A percentile compares a stretch with the other conserved stretches of the same genome.
Conservation (phyloP, 1,139 yeast species). For the Magnusiomyces tetraspermus region DNA sequence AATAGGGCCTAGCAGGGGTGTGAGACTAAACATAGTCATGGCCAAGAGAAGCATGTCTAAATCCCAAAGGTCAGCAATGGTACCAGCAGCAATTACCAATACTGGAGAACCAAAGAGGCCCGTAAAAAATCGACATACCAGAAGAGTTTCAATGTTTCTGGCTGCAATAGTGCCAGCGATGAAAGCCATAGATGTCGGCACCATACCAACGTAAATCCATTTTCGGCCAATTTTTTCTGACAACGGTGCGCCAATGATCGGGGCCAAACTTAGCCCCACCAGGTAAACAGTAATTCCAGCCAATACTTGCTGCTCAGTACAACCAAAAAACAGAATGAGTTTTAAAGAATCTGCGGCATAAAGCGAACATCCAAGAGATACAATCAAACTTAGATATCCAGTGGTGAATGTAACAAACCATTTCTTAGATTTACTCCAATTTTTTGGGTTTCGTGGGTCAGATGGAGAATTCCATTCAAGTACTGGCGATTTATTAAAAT, state of each 20-base stretch:
- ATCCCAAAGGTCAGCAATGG: constrained; percentile 36
- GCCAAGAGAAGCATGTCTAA: constrained; percentile 35
- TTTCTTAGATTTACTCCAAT: constrained; percentile 7
- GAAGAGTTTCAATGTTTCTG: constrained; percentile 40
- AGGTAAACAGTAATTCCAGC: constrained; percentile 64
- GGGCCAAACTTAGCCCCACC: constrained; percentile 63
- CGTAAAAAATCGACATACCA: constrained; percentile 31
- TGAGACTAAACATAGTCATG: constrained; percentile 35
- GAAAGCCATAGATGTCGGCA: constrained; percentile 64
- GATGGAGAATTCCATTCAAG: constrained; percentile 8
- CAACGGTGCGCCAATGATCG: constrained; percentile 66
- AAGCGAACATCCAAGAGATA: constrained; percentile 10
- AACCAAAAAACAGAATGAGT: constrained; percentile 4
- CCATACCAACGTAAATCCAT: constrained; percentile 47
- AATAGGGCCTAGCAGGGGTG: constrained; percentile 36
- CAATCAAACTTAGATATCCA: constrained; percentile 7
- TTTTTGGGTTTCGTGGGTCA: constrained; percentile 9
- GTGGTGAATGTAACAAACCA: constrained; percentile 7
- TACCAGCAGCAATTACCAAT: constrained; percentile 22
- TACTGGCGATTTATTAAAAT: no score
- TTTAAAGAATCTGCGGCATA: constrained; percentile 3
- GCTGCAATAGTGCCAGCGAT: constrained; percentile 69
- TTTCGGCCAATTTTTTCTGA: constrained; percentile 69
- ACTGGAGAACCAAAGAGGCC: constrained; percentile 39
- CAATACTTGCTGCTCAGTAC: constrained; percentile 30